Evolutionary conservation across 148 eudicot species (phyloP).

Genomic region (Tetragonia tetragonoides): DNA sequence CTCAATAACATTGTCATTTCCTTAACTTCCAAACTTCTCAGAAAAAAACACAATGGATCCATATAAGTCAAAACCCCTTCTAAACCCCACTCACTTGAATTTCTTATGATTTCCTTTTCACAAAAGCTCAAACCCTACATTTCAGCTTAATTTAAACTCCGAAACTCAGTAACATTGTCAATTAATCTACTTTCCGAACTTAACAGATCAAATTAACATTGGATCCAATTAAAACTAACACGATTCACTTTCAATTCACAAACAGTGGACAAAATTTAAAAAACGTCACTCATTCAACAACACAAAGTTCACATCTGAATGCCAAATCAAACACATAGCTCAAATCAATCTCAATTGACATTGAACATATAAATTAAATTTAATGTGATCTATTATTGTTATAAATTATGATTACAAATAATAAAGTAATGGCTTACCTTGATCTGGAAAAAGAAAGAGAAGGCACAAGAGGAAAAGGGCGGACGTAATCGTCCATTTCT

Average conservation of each 20-base stretch:
- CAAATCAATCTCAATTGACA: no score
- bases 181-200: no score
- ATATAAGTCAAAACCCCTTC: no score
- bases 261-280: not conserved
- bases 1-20: not conserved
- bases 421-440: conserved; percentile 43
- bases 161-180: no score
- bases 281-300: not conserved
- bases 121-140: not conserved
- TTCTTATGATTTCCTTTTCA: no score
- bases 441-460: conserved; percentile 82
- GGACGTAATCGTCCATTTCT: conserved; percentile 87
- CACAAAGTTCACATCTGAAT: no score
- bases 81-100: no score
- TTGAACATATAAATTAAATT: not conserved
- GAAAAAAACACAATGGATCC: not conserved
- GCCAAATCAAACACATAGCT: no score
- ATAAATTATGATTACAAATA: no score
- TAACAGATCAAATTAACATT: not conserved
- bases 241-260: not conserved
- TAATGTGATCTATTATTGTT: no score
- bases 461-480: conserved; percentile 69
- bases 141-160: no score
- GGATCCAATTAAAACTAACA: not conserved
- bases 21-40: not conserved